A percentile compares a stretch with the other conserved stretches of the same genome.
phyloP scores from a whole-genome alignment of 2,329 filamentous ascomycete genomes.

The Alternaria consortialis region DNA sequence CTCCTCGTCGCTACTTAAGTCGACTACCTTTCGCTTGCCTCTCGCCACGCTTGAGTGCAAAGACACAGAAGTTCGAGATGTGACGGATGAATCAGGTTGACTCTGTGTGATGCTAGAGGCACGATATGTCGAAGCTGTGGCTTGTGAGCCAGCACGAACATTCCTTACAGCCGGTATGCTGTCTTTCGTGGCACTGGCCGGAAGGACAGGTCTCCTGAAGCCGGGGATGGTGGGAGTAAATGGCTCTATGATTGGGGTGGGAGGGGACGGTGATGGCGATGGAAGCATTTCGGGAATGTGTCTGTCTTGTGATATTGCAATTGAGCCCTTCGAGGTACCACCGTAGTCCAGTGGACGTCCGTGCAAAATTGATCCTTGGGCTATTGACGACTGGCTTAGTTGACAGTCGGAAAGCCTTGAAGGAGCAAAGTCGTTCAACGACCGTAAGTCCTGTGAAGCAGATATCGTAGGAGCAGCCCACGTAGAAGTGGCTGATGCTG shows the following conservation, averaged over 20 bases:
- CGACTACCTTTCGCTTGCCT: conserved; percentile 13
- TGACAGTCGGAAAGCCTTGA: background rate
- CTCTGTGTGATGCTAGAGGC: background rate
- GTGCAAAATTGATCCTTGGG: background rate
- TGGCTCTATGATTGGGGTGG: background rate
- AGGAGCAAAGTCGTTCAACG: background rate
- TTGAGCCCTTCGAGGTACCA: background rate
- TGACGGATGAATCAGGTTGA: conserved; percentile 3
- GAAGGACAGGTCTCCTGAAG: conserved; percentile 22
- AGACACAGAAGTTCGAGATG: conserved; percentile 7
- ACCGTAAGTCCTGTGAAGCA: background rate
- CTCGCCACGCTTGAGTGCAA: background rate
- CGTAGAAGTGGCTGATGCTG: background rate
- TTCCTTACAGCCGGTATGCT: background rate
- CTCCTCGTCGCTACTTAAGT: conserved; percentile 19
- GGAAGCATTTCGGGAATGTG: background rate
- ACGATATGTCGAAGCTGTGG: conserved; percentile 6
- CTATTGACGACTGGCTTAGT: background rate
- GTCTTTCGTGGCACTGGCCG: conserved; percentile 8
- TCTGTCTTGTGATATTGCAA: background rate
- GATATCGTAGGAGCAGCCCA: background rate
- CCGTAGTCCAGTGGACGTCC: background rate
- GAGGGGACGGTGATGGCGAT: conserved; percentile 3
- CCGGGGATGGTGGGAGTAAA: background rate
- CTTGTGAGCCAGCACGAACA: conserved; percentile 9